Evolutionary conservation across 768 basidiomycete species (phyloP).

Genomic region (Galerina marginata): DNA sequence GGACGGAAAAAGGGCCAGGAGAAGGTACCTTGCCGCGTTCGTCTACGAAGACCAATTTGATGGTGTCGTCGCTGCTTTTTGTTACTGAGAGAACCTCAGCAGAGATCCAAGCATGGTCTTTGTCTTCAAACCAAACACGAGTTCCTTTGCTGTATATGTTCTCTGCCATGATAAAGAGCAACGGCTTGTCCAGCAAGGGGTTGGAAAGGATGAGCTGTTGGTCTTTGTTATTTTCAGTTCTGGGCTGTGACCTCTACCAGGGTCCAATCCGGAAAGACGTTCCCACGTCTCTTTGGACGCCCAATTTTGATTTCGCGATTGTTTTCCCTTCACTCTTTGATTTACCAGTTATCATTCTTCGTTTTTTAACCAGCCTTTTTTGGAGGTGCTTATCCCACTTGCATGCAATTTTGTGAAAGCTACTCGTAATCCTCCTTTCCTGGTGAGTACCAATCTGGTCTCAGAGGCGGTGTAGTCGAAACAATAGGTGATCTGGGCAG

Average conservation of each 20-base stretch:
- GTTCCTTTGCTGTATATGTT: constrained; percentile 92
- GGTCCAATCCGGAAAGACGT: no score
- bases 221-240: constrained; percentile 30
- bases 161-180: constrained; percentile 69
- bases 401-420: no score
- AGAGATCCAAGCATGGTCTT: constrained; percentile 93
- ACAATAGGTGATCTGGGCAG: no score
- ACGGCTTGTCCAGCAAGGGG: constrained; percentile 37
- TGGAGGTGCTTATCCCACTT: no score
- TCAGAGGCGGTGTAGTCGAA: no score
- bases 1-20: constrained; percentile 2
- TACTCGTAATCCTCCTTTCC: no score
- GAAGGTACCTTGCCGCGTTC: constrained; percentile 85
- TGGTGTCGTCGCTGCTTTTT: constrained; percentile 70
- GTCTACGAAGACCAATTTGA: constrained; percentile 86
- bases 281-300: no score
- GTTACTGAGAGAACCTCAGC: constrained; percentile 77
- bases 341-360: no score
- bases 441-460: no score
- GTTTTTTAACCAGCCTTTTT: no score
- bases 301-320: no score
- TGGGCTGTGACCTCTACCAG: neutral
- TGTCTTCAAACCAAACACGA: constrained; percentile 92
- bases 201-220: constrained; percentile 28
- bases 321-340: no score